Evolutionary conservation across 495 filamentous ascomycete species (phyloP).

Genomic region (Trichodelitschia bisporula): DNA sequence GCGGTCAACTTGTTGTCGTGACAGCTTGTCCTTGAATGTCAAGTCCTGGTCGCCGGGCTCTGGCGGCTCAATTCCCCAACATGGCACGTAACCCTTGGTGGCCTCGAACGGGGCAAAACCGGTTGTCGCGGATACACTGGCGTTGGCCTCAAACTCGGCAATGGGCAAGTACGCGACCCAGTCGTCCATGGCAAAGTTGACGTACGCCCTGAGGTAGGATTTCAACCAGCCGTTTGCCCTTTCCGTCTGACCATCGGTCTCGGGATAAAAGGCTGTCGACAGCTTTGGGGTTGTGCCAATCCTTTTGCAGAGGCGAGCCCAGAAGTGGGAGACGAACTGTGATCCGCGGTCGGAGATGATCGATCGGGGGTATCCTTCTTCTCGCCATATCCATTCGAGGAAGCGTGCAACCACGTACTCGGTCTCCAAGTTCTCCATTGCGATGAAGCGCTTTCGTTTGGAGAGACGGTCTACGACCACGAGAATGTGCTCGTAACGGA

Average conservation of each 20-base stretch:
- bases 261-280: slow-evolving; percentile 5
- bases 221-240: slow-evolving; percentile 3
- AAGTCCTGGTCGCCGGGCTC: no score
- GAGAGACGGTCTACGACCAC: not conserved
- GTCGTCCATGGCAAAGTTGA: slow-evolving; percentile 13
- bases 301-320: slow-evolving; percentile 3
- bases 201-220: slow-evolving; percentile 9
- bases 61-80: not conserved
- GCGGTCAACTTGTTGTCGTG: not conserved
- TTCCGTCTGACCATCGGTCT: slow-evolving; percentile 10
- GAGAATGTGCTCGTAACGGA: not conserved
- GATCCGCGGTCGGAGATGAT: slow-evolving; percentile 4
- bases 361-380: not conserved
- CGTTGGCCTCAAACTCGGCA: slow-evolving; percentile 1
- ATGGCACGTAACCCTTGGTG: not conserved
- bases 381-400: slow-evolving; percentile 2
- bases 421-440: not conserved
- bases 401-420: slow-evolving; percentile 1
- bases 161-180: slow-evolving; percentile 5
- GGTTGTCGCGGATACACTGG: no score
- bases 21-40: not conserved
- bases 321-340: slow-evolving; percentile 7
- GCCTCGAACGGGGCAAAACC: not conserved
- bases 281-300: slow-evolving; percentile 2
- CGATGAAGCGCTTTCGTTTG: not conserved